Evolutionary conservation across 345 rosid genomes (phyloP), one percentile per base, ranked within the genome.

Genomic region (Heritiera littoralis): DNA sequence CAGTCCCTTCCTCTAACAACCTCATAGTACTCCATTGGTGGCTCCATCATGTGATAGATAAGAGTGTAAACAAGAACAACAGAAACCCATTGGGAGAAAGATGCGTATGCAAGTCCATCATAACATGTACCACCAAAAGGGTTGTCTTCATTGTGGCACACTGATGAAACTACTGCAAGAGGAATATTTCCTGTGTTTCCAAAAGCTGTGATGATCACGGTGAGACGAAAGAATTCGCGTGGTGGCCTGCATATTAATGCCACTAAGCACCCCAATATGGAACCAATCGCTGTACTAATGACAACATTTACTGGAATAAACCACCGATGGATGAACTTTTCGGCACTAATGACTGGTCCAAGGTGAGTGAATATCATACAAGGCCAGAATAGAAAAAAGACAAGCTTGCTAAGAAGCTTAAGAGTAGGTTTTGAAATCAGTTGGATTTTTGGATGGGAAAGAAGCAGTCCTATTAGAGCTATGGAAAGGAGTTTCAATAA

Each of bases 31-130:
- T 83, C 81, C 66, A 79, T 20, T 9, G 88, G 78, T 0, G 88
- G 89, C 79, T 88, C 87, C 89, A 88, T 88, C 91, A 88, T 83
- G 35, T 86, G 88, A 52, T 83, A 88, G 71, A 88, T 86, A 15
- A 88, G 79, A 4, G 88, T 83, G 60, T 72, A 86, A 15, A 81
- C 84, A 45, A 88, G 87, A 85, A 86, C 70, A 10, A 85, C 85
- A 20, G 83, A 80, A 72, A 83, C 85, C 91, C 89, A 88, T 18
- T 86, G 91, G 0, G 89, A 56, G 69, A 85, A 85, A 1, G 88
- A 79, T 1, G 78, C 87, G 72, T 82, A 88, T 2, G 91, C 88
- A n/a, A 86, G n/a, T 3, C 89, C 89, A 52, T 77, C 52, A 0
- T 45, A 48, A 43, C 89, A 86, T 0, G 54, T 66, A 2, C 41